phyloP scores from a whole-genome alignment of 2,329 filamentous ascomycete species.

The Penicillium capsulatum region DNA sequence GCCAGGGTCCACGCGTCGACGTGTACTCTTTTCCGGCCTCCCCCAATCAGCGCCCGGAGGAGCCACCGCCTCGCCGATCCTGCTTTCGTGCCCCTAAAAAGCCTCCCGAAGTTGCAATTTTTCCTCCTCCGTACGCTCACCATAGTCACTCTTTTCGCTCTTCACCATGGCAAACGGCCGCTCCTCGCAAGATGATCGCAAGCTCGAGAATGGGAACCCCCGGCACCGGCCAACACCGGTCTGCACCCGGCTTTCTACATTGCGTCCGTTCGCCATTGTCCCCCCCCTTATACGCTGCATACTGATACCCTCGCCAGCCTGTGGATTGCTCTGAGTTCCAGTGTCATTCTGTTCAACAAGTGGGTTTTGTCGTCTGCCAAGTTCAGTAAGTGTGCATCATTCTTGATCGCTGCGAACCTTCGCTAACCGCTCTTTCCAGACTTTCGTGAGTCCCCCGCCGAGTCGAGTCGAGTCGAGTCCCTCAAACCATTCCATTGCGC shows the following conservation, averaged over 20 bases:
- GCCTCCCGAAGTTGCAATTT: constrained; percentile 5
- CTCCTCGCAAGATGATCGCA: constrained; percentile 25
- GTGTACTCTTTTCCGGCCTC: constrained; percentile 5
- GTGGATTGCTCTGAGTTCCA: constrained; percentile 88
- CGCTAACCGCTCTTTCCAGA: constrained; percentile 27
- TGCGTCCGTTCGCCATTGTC: constrained; percentile 18
- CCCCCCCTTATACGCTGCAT: neutral
- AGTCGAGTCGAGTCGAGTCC: neutral
- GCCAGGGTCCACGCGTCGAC: constrained; percentile 16
- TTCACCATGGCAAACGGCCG: constrained; percentile 24
- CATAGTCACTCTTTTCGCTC: constrained; percentile 25
- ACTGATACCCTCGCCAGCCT: constrained; percentile 51
- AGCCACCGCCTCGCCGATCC: constrained; percentile 17
- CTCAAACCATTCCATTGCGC: neutral
- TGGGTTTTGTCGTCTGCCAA: constrained; percentile 81
- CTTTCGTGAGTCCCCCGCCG: constrained; percentile 41
- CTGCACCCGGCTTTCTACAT: constrained; percentile 31
- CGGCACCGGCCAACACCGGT: constrained; percentile 17
- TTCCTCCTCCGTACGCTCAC: constrained; percentile 12
- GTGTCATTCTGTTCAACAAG: constrained; percentile 98
- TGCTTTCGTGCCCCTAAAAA: constrained; percentile 13
- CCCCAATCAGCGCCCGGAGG: constrained; percentile 6
- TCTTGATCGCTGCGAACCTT: neutral
- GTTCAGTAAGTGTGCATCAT: constrained; percentile 60
- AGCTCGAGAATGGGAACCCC: constrained; percentile 21